Evolutionary conservation across 352 stramenopile genomes (phyloP).

Genomic region (Phytophthora lateralis): DNA sequence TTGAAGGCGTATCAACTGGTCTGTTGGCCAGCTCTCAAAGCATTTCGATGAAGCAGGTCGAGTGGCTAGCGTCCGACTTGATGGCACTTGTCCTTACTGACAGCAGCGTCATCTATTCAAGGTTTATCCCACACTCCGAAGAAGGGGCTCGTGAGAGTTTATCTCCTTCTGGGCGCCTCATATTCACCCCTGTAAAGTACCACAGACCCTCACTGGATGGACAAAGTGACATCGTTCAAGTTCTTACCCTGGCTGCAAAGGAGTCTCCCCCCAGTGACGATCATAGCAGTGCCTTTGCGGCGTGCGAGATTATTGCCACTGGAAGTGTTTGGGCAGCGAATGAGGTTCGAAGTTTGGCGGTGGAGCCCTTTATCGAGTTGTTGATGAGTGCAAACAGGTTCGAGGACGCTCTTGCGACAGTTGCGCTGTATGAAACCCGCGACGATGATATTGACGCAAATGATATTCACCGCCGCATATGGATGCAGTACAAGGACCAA

Average conservation of each 20-base stretch:
- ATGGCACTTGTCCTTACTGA: slow-evolving; percentile 29
- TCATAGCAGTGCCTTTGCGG: slow-evolving; percentile 6
- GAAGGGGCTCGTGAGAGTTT: slow-evolving; percentile 14
- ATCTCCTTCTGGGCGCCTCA: slow-evolving; percentile 15
- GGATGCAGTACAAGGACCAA: slow-evolving; percentile 45
- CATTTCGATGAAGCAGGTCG: slow-evolving; percentile 19
- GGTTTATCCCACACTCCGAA: slow-evolving; percentile 16
- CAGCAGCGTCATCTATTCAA: slow-evolving; percentile 24
- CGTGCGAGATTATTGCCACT: slow-evolving; percentile 27
- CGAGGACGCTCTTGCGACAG: slow-evolving; percentile 43
- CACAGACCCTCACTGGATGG: slow-evolving; percentile 11
- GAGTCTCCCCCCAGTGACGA: not conserved
- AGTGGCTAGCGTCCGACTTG: slow-evolving; percentile 35
- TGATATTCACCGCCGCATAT: slow-evolving; percentile 56
- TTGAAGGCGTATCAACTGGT: slow-evolving; percentile 17
- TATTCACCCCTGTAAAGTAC: slow-evolving; percentile 10
- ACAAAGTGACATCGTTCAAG: slow-evolving; percentile 3
- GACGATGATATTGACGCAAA: slow-evolving; percentile 36
- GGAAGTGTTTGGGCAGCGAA: slow-evolving; percentile 20
- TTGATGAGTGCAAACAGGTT: slow-evolving; percentile 43
- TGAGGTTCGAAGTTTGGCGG: slow-evolving; percentile 23
- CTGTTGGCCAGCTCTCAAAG: not conserved
- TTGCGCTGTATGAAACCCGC: slow-evolving; percentile 19
- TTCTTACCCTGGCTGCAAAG: slow-evolving; percentile 13
- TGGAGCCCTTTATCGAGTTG: slow-evolving; percentile 42